Base-by-base conservation (phyloP, 2,329 filamentous ascomycete genomes). In the Clonostachys solani region DNA sequence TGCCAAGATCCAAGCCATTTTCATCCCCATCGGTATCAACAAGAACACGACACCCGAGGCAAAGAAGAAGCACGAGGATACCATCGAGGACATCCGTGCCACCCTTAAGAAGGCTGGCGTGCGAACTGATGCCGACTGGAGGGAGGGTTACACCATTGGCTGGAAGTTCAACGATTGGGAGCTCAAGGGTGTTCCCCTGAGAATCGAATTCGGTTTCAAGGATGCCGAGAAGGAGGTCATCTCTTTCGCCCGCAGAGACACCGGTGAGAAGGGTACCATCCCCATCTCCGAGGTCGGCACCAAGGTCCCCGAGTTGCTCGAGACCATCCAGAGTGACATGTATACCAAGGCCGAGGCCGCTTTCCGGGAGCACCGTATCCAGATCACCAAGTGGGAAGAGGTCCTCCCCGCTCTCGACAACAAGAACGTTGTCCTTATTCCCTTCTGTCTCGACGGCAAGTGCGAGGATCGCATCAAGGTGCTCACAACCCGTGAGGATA, bases 111-210 rank as follows among this genome's bases (percentile, higher is more conserved):
- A 82, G 50, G 86, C 80, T 17, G 86, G 85, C 47, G 75, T 99
- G 37, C 88, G 94, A 49, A 81, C 83, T 49, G 87, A 95, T 54
- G 81, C 85, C 45, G 94, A 99, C 64, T 80, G 83, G 64, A 86
- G 95, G 50, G 92, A 97, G 45, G 88, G 87, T 55, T 96, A 97
- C 83, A 83, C 91, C 50, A 92, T 94, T 37, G 91, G 90, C 54
- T 97, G 88, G 85, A 99, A 99, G 71, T 99, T 99, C 77, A 95
- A 95, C 71, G 92, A 99, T 71, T 96, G 91, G 90, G 95, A 99
- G 68, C 79, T 97, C 58, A 95, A 92, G 72, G 94, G 95, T 64
- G 87, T 97, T 40, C 94, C 95, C 42, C 81, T 99, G 36, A 87
- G 94, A 50, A 79, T 99, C 49, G 94, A 99, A 68, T 96, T 96